These are phyloP conservation scores for Sextonia rubra DNA, from an alignment of 164 flowering plant genomes.

Conservation along the genomic window DNA sequence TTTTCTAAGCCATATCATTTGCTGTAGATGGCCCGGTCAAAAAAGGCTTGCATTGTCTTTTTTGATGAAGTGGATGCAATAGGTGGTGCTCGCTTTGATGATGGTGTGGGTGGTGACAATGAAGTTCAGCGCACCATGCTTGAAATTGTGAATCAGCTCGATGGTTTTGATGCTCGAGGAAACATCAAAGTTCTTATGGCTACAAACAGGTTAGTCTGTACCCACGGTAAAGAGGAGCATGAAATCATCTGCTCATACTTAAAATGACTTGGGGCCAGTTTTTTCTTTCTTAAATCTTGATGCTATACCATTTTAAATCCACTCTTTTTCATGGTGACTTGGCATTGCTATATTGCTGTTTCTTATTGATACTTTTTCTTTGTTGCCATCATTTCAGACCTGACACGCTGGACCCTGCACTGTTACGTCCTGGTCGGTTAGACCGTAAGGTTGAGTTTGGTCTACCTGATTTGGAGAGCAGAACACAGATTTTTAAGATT, in stretches of 20 bases:
- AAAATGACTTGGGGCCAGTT: not conserved
- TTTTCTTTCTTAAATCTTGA: not conserved
- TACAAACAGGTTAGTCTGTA: conserved; percentile 51
- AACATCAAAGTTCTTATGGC: conserved; percentile 96
- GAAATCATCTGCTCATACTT: not conserved
- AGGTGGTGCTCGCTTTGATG: conserved; percentile 98
- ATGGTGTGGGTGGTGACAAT: conserved; percentile 96
- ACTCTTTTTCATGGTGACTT: not conserved
- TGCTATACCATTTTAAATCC: not conserved
- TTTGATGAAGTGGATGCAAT: conserved; percentile 99
- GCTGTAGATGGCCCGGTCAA: conserved; percentile 95
- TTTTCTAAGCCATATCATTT: conserved; percentile 1
- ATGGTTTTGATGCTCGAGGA: conserved; percentile 85
- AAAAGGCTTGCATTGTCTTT: conserved; percentile 94
- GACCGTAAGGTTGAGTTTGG: conserved; percentile 90
- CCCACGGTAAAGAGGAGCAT: not conserved
- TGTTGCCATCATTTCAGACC: conserved; percentile 50
- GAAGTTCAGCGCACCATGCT: conserved; percentile 99
- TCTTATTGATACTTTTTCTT: not conserved
- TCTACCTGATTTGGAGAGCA: conserved; percentile 74
- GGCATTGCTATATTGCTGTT: not conserved
- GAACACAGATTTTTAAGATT: conserved; percentile 81
- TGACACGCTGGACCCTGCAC: conserved; percentile 93
- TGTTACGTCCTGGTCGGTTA: conserved; percentile 87
- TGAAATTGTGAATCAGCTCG: conserved; percentile 79